Percentiles rank a stretch among this genome's conserved stretches.
phyloP scores from a whole-genome alignment of 306 rosid genomes.

The Acmispon strigosus region DNA sequence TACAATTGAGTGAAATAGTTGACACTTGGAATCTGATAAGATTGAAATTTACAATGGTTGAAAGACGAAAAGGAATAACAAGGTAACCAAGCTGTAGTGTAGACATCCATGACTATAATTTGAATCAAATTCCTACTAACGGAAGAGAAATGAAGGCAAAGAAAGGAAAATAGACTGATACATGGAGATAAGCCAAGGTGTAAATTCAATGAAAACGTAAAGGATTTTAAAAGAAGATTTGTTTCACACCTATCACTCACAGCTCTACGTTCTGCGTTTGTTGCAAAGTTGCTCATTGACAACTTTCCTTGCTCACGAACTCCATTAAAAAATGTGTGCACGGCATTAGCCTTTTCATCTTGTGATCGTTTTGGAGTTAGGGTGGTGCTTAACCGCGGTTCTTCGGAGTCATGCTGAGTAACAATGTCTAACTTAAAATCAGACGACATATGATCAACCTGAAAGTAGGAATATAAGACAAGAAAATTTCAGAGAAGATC shows the following conservation, averaged over 20 bases:
- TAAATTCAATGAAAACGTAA: background rate
- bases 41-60: background rate
- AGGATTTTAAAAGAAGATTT: background rate
- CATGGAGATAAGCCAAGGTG: background rate
- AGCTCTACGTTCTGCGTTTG: slow-evolving; percentile 53
- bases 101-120: background rate
- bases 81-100: background rate
- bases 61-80: background rate
- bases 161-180: background rate
- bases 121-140: too few relatives aligned
- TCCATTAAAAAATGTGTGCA: slow-evolving; percentile 21
- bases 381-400: slow-evolving; percentile 28
- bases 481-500: too few relatives aligned
- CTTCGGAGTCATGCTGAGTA: slow-evolving; percentile 38
- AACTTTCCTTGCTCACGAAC: slow-evolving; percentile 32
- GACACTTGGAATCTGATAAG: background rate
- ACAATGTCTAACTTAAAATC: slow-evolving; percentile 46
- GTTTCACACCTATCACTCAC: slow-evolving; percentile 47
- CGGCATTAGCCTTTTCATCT: slow-evolving; percentile 22
- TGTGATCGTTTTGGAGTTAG: slow-evolving; percentile 8
- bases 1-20: background rate
- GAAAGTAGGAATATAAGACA: background rate
- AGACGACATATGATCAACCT: slow-evolving; percentile 49
- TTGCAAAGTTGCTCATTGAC: slow-evolving; percentile 25
- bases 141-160: background rate